phyloP scores from a whole-genome alignment of 108 stramenopile species.

The Discostella stelligeroides region DNA sequence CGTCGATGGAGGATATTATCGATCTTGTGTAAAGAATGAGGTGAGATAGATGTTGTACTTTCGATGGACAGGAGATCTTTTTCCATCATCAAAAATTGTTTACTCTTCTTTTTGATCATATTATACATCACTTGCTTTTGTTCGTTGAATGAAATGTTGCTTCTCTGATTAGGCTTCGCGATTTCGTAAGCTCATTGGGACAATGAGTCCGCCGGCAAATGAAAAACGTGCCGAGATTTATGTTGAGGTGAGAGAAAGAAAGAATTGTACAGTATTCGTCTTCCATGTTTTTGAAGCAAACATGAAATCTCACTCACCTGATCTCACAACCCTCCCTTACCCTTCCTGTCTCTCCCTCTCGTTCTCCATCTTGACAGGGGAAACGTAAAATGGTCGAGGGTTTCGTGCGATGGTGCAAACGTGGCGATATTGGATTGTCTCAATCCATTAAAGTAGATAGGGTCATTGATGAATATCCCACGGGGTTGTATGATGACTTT shows the following conservation, averaged over 20 bases:
- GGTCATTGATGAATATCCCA: constrained; percentile 73
- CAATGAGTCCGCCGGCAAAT: constrained; percentile 80
- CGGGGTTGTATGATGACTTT: constrained; percentile 84
- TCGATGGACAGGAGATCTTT: constrained; percentile 3
- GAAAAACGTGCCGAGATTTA: constrained; percentile 66
- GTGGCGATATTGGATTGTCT: constrained; percentile 70
- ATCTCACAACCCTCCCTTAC: neutral
- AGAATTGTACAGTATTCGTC: too few relatives aligned
- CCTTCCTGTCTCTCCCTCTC: constrained; percentile 6
- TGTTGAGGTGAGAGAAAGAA: constrained; percentile 65
- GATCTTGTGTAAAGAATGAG: constrained; percentile 83
- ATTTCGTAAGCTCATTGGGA: constrained; percentile 78
- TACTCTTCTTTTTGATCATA: neutral
- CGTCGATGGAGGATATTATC: constrained; percentile 83
- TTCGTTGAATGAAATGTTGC: neutral
- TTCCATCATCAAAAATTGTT: neutral
- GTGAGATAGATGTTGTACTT: constrained; percentile 51
- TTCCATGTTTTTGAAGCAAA: too few relatives aligned
- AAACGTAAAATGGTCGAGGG: constrained; percentile 81
- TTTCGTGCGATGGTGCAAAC: constrained; percentile 84
- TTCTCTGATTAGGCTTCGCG: constrained; percentile 51
- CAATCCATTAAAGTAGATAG: constrained; percentile 60
- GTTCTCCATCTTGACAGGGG: too few relatives aligned
- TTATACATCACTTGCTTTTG: too few relatives aligned
- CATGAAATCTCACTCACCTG: neutral